phyloP scores from a whole-genome alignment of 345 rosid species.

The Populus davidiana region DNA sequence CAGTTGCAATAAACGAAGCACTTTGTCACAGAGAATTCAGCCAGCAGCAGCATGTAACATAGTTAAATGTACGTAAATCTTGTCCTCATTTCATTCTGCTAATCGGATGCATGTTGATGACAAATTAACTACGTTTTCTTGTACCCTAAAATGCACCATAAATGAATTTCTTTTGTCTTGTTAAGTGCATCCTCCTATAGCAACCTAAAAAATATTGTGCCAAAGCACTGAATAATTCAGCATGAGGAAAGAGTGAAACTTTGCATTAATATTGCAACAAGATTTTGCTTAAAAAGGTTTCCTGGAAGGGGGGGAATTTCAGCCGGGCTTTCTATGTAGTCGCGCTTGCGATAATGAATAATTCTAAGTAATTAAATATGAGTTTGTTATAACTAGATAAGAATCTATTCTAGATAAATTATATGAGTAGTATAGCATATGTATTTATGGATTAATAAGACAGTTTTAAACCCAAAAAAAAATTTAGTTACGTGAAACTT shows the following conservation, averaged over 20 bases:
- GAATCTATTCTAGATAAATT: neutral
- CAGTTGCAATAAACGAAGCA: neutral
- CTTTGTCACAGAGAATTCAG: neutral
- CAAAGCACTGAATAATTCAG: neutral
- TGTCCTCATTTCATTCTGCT: neutral
- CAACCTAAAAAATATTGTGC: neutral
- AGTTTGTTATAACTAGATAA: too few species aligned
- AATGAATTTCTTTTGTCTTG: neutral
- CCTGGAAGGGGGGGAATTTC: too few species aligned
- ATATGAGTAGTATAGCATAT: too few species aligned
- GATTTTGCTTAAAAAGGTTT: too few species aligned
- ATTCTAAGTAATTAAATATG: too few species aligned
- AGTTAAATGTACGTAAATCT: neutral
- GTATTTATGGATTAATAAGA: too few species aligned
- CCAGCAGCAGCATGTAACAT: neutral
- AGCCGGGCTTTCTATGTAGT: too few species aligned
- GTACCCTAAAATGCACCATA: neutral
- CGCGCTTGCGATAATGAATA: rapidly evolving
- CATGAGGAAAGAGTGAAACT: neutral
- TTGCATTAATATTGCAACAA: neutral
- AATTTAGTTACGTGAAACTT: too few species aligned
- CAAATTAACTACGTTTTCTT: neutral
- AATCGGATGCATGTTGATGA: neutral
- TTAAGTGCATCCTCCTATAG: neutral
- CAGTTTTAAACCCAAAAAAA: too few species aligned